Percentiles rank a stretch among this genome's conserved stretches.
Conservation (phyloP, 1,284 basidiomycete genomes). For the Leccinum proliferum region DNA sequence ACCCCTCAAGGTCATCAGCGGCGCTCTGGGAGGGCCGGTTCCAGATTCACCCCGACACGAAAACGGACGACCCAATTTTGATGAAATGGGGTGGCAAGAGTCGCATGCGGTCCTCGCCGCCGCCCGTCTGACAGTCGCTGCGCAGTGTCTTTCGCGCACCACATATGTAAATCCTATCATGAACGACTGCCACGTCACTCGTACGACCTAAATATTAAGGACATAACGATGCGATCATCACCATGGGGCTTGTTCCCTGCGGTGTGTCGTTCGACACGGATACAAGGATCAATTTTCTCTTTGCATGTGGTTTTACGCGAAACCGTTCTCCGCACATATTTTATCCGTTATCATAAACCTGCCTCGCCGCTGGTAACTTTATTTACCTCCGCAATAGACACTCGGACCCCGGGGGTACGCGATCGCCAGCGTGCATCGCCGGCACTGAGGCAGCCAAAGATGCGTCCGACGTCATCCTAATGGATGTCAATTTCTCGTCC, state of each 20-base stretch:
- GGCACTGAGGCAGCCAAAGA: too few relatives aligned
- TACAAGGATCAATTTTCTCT: neutral
- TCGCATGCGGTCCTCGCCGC: constrained; percentile 11
- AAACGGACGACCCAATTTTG: constrained; percentile 41
- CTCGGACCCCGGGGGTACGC: constrained; percentile 1
- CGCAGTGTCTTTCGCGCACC: constrained; percentile 1
- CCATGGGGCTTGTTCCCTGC: constrained; percentile 10
- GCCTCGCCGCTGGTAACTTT: constrained; percentile 16
- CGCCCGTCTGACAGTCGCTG: constrained; percentile 16
- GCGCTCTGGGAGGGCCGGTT: constrained; percentile 79
- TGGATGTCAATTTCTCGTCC: too few relatives aligned
- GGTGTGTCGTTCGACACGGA: constrained; percentile 1
- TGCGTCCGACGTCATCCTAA: too few relatives aligned
- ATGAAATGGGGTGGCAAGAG: constrained; percentile 32
- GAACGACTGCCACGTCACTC: constrained; percentile 5
- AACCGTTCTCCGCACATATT: constrained; percentile 16
- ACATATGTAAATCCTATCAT: constrained; percentile 2
- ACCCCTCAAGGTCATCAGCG: constrained; percentile 75
- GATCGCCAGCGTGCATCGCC: neutral
- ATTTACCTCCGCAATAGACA: constrained; percentile 9
- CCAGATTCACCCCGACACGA: constrained; percentile 84
- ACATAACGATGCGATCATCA: constrained; percentile 8
- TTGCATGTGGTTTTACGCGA: neutral
- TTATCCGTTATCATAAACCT: constrained; percentile 23
- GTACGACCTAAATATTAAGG: constrained; percentile 8